phyloP scores from a whole-genome alignment of 352 stramenopile genomes.

The Pythium dissotocum region DNA sequence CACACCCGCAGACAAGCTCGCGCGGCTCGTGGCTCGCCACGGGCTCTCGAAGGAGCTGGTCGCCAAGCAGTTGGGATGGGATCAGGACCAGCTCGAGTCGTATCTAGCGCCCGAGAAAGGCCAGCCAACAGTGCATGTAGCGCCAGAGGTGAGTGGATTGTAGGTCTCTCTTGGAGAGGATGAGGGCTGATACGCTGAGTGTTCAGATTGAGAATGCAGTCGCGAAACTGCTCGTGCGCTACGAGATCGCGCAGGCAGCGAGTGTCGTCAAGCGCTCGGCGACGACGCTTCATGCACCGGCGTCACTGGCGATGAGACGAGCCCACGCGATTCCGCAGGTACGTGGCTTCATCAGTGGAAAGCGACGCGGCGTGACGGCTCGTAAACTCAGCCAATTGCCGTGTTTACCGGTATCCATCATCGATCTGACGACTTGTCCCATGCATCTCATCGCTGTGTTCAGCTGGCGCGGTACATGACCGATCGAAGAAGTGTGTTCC shows the following conservation, averaged over 20 bases:
- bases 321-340: conserved; percentile 21
- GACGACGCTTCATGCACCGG: conserved; percentile 41
- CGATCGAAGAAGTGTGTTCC: conserved; percentile 30
- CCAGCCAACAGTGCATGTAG: conserved; percentile 21
- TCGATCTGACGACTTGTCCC: conserved; percentile 17
- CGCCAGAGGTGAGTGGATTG: conserved; percentile 15
- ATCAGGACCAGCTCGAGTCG: conserved; percentile 43
- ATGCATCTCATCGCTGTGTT: not conserved
- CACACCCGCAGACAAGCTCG: conserved; percentile 56
- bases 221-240: conserved; percentile 63
- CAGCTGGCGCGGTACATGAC: conserved; percentile 32
- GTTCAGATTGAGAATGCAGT: conserved; percentile 55
- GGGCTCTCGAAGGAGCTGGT: conserved; percentile 42
- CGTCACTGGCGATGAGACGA: conserved; percentile 36
- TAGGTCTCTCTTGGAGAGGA: not conserved
- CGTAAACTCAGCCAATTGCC: conserved; percentile 34
- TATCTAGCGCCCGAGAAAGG: conserved; percentile 57
- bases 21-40: conserved; percentile 64
- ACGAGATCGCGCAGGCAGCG: conserved; percentile 41
- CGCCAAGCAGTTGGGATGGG: conserved; percentile 56
- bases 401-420: not conserved
- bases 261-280: conserved; percentile 20
- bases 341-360: no score
- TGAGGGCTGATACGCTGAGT: not conserved
- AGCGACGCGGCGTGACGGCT: conserved; percentile 11